Evolutionary conservation across 495 filamentous ascomycete genomes (phyloP), one percentile per base, ranked within the genome.

Genomic region (Ramalina peruviana): DNA sequence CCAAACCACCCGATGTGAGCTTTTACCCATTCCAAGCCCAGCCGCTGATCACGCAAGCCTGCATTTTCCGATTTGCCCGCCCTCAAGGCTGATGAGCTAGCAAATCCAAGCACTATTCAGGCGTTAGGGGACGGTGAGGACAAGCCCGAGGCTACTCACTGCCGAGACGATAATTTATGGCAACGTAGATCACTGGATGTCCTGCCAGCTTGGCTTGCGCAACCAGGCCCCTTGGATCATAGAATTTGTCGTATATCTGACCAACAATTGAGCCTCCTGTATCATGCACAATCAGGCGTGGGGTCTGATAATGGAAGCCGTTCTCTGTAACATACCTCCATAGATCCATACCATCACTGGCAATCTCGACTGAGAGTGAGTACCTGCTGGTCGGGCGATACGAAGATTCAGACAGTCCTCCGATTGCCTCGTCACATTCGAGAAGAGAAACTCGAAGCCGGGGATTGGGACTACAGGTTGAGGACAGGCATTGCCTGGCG

Each of bases 151-250:
- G 30, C 30, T 11, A 33, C 30, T 33, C 9, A 33, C 30, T 33
- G 7, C 85, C 83, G 13, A 88, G 82, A 6, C 85, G 78, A 54
- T 88, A 86, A 58, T 88, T 88, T 66, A 88, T 81, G 50, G 75
- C 83, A 11, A 90, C 78, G 25, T 88, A 69, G 6, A 88, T 67
- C 39, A 88, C 42, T 16, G 42, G 42, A 21, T 45, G 17, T 16
- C 15, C 42, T 21, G 21, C 27, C 17, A n/a, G n/a, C 15, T 25
- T 25, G 21, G 42, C 21, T 25, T 45, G 42, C 21, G 21, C 11
- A n/a, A 45, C 27, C 42, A 45, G 21, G 5, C 42, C 42, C 6
- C 21, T 25, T n/a, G 42, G 42, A 26, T 45, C 21, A 11, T 25
- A 25, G 17, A 26, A 20, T 25, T 25, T 45, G 21, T 45, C 42